These are phyloP conservation scores for Coniochaeta pulveracea DNA, from an alignment of 2,329 filamentous ascomycete genomes.

Conservation along the genomic window DNA sequence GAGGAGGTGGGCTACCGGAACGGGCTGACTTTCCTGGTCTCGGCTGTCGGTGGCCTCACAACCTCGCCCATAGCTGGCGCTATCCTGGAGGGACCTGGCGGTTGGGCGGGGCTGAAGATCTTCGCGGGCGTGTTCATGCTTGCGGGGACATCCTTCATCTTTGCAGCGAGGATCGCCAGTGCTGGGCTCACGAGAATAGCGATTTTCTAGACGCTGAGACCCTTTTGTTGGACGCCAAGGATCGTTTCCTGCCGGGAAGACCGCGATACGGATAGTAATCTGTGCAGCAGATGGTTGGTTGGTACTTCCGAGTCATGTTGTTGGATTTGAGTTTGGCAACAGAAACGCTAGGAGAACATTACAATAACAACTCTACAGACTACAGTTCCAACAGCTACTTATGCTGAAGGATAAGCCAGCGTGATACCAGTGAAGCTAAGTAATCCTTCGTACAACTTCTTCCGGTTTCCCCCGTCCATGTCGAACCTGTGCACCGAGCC, in stretches of 20 bases:
- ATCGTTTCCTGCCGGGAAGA: too few species aligned
- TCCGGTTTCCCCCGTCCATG: not conserved
- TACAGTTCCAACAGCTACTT: too few species aligned
- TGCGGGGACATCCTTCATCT: conserved; percentile 1
- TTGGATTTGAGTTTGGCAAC: too few species aligned
- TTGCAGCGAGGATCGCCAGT: not conserved
- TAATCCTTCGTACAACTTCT: not conserved
- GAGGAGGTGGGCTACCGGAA: conserved; percentile 38
- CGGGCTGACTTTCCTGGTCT: conserved; percentile 35
- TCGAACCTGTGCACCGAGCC: not conserved
- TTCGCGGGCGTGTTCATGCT: conserved; percentile 7
- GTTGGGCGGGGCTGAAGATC: conserved; percentile 8
- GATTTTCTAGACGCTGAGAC: too few species aligned
- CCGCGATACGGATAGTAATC: too few species aligned
- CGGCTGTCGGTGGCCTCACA: conserved; percentile 43
- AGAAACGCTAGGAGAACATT: too few species aligned
- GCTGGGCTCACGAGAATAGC: too few species aligned
- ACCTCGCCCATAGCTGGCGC: conserved; percentile 45
- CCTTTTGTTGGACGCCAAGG: too few species aligned
- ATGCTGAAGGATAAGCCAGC: not conserved
- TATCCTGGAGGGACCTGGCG: conserved; percentile 3
- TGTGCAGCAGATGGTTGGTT: too few species aligned
- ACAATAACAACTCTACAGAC: too few species aligned
- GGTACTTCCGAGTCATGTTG: too few species aligned
- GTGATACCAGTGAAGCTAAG: not conserved